Base-by-base conservation (phyloP, 1,139 yeast genomes). In the Dujonia santamariae region DNA sequence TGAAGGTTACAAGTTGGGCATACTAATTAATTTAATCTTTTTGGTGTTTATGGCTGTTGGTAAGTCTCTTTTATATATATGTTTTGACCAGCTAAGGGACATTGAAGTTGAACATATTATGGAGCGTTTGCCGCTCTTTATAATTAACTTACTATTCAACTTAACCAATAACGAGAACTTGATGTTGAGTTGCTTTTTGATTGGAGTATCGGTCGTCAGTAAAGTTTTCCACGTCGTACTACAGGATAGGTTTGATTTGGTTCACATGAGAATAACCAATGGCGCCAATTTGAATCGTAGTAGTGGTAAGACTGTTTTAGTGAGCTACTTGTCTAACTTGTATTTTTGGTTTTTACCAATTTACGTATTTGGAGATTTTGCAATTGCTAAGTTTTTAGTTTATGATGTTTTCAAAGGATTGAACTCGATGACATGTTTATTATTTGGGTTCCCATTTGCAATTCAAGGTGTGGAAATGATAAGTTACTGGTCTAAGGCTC, bases 381-480 rank as follows among this genome's bases (percentile, higher is more conserved):
- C 63, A 18, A 56, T 80, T 38, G 75, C 85, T 20, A 65, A 67
- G 35, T 62, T 72, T 30, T 74, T 86, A 44, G 75, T 80, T 9
- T 75, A 74, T 45, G 82, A 78, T 45, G 73, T 80, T 3, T 72
- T 78, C 42, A 69, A 63, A 42, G 75, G 74, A 30, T 64, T 48
- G 56, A 77, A 54, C 60, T 75, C 54, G 51, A 75, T 56, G 51
- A 79, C 63, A 2, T 67, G 80, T 68, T 48, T 72, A 56, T 61
- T 76, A 22, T 81, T 85, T 57, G 92, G 92, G 0, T 80, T 86
- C 53, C 94, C 85, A 47, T 83, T 83, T 54, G 80, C 85, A 4
- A 62, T 85, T 34, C 67, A 82, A 40, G 74, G 78, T 12, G 67
- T 83, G 19, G 83, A 80, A 34, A 56, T 79, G 15, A 46, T 76